Conservation (phyloP, 257 asterid genomes). For the Solanum arcanum region DNA sequence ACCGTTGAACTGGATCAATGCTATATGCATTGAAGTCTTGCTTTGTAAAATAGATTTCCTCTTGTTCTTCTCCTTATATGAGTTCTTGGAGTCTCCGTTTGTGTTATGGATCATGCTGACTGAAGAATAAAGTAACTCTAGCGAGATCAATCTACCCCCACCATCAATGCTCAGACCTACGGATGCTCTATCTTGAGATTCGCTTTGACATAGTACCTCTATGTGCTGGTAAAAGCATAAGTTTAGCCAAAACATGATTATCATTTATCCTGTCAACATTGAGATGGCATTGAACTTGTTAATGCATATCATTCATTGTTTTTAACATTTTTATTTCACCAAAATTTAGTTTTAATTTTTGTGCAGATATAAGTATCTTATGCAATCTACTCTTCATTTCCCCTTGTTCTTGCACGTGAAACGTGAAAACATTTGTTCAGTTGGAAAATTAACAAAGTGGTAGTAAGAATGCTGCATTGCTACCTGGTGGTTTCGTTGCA, state of each 20-base stretch:
- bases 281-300: not conserved
- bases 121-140: slow-evolving; percentile 8
- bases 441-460: not conserved
- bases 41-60: not conserved
- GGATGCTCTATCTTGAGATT: not conserved
- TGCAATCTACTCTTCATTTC: not conserved
- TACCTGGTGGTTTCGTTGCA: not conserved
- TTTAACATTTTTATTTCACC: not conserved
- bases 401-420: not conserved
- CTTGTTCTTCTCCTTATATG: not conserved
- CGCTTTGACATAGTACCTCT: not conserved
- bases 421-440: not conserved
- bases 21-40: not conserved
- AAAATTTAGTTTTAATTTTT: not conserved
- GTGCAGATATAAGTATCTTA: not conserved
- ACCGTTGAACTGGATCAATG: not conserved
- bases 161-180: not conserved
- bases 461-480: not conserved
- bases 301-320: not conserved
- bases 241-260: not conserved
- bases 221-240: not conserved
- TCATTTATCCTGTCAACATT: not conserved
- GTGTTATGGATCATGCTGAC: slow-evolving; percentile 35
- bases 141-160: not conserved
- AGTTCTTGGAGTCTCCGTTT: not conserved